These are phyloP conservation scores for Chionographis japonica DNA, from an alignment of 106 monocot species.

Conservation along the genomic window DNA sequence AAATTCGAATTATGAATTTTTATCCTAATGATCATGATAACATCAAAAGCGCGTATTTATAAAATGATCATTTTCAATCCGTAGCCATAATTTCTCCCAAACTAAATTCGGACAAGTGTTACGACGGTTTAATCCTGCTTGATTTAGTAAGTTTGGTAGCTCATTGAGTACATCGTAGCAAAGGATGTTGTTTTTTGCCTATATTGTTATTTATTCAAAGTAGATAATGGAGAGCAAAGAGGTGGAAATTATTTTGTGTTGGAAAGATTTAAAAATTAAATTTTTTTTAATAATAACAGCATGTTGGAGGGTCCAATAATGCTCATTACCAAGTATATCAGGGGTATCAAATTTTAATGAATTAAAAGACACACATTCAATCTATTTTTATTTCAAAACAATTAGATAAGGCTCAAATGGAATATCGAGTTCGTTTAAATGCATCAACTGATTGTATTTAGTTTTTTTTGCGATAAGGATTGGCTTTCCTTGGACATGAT, in stretches of 20 bases:
- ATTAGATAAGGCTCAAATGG: not conserved
- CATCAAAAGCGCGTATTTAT: no score
- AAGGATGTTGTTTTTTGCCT: not conserved
- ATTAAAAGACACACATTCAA: not conserved
- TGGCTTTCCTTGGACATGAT: constrained; percentile 12
- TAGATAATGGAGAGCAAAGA: not conserved
- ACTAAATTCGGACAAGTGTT: no score
- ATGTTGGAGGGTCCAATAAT: not conserved
- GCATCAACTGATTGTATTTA: no score
- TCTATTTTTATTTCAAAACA: not conserved
- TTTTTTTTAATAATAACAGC: not conserved
- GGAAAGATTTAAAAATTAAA: constrained; percentile 3
- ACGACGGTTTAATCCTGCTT: no score
- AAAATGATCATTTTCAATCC: no score
- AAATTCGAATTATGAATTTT: no score
- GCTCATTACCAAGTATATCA: not conserved
- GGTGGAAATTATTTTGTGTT: not conserved
- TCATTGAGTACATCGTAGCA: no score
- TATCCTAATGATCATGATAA: no score
- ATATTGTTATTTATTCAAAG: not conserved
- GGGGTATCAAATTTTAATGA: constrained; percentile 7
- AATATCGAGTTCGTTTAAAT: not conserved
- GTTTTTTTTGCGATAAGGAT: constrained; percentile 8
- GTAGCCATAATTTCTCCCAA: no score
- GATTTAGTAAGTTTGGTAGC: no score